These are phyloP conservation scores for Pleurotus cornucopiae DNA, from an alignment of 768 basidiomycete species.

Conservation along the genomic window DNA sequence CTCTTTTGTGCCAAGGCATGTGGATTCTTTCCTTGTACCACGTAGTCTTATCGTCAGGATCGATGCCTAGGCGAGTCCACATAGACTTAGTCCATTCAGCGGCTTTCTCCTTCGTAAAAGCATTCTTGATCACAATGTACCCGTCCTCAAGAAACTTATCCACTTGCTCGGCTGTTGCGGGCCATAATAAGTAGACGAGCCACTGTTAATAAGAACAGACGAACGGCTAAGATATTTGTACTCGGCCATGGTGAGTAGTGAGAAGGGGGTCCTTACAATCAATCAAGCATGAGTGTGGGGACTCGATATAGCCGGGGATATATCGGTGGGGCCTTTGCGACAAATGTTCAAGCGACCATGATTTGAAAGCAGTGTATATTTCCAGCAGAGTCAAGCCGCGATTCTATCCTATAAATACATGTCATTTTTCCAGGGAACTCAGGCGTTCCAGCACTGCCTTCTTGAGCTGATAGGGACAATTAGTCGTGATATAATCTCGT, in stretches of 20 bases:
- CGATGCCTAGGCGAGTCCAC: slow-evolving; percentile 48
- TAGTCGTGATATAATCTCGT: neutral
- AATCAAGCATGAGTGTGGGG: neutral
- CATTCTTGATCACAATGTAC: slow-evolving; percentile 47
- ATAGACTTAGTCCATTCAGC: slow-evolving; percentile 45
- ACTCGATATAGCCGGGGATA: slow-evolving; percentile 1
- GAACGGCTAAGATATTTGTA: slow-evolving; percentile 35
- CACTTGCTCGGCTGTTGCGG: slow-evolving; percentile 38
- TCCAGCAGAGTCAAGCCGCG: neutral
- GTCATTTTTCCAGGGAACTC: slow-evolving; percentile 25
- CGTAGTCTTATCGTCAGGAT: slow-evolving; percentile 50
- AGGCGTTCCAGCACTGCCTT: slow-evolving; percentile 41
- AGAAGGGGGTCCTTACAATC: slow-evolving; percentile 2
- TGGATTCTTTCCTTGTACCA: slow-evolving; percentile 50
- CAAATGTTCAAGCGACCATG: neutral
- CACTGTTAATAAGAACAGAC: slow-evolving; percentile 9
- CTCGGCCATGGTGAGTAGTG: slow-evolving; percentile 19
- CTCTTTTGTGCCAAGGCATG: slow-evolving; percentile 49
- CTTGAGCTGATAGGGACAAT: slow-evolving; percentile 38
- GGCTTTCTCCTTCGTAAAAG: slow-evolving; percentile 49
- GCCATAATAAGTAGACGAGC: neutral
- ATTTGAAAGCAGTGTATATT: neutral
- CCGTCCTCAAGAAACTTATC: slow-evolving; percentile 54
- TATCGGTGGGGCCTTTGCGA: neutral
- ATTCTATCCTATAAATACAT: neutral